Conservation (phyloP, 2,329 filamentous ascomycete genomes). For the Aspergillus sp. region DNA sequence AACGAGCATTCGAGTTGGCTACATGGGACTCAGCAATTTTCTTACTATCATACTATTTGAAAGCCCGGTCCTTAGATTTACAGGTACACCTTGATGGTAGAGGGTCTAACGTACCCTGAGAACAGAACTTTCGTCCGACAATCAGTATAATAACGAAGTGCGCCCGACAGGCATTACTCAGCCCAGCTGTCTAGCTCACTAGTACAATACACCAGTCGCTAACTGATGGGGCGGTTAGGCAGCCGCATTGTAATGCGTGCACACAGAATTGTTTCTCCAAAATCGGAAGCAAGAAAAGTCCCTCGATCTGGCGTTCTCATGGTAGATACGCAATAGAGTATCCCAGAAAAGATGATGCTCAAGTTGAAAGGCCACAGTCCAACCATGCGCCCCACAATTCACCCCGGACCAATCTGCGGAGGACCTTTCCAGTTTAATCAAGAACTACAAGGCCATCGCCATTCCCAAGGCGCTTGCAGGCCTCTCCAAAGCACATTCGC, state of each 20-base stretch:
- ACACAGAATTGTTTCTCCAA: not conserved
- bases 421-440: not conserved
- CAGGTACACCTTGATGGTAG: too few species aligned
- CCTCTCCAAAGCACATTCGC: not conserved
- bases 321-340: not conserved
- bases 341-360: not conserved
- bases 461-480: not conserved
- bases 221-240: not conserved
- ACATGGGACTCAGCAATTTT: not conserved
- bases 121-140: not conserved
- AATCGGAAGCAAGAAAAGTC: not conserved
- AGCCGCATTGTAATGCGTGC: constrained; percentile 2
- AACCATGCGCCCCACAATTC: not conserved
- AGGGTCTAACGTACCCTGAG: not conserved
- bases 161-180: not conserved
- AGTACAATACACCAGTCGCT: not conserved
- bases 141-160: not conserved
- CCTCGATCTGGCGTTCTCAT: not conserved
- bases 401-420: not conserved
- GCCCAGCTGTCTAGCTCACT: not conserved
- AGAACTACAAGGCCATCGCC: not conserved
- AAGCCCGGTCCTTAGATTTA: too few species aligned
- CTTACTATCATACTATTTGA: too few species aligned
- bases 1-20: not conserved
- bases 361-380: not conserved